Evolutionary conservation across 805 yeast species (phyloP).

Genomic region (Sugiyamaella chiloensis): DNA sequence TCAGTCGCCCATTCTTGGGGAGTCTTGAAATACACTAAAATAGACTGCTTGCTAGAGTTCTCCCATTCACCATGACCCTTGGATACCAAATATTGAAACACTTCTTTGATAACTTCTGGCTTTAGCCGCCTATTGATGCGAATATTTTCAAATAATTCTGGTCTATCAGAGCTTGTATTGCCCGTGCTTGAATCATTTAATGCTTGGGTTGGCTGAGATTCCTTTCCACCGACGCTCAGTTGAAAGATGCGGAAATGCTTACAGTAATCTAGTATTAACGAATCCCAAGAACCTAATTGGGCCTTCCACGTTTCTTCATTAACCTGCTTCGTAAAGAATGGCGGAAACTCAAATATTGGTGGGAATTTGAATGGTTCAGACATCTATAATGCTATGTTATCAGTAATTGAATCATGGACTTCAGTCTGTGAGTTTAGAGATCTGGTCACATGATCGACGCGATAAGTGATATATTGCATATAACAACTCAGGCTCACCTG

Average conservation of each 20-base stretch:
- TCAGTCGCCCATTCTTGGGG: conserved; percentile 65
- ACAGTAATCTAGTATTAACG: conserved; percentile 61
- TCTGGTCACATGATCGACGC: too few species aligned
- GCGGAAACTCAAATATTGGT: conserved; percentile 73
- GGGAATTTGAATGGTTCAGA: conserved; percentile 39
- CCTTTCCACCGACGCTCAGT: conserved; percentile 40
- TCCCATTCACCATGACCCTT: conserved; percentile 55
- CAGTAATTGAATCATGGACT: too few species aligned
- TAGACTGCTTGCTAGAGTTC: conserved; percentile 13
- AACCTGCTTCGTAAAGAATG: conserved; percentile 86
- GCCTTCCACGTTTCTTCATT: conserved; percentile 72
- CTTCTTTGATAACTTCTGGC: conserved; percentile 51
- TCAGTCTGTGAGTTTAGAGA: too few species aligned
- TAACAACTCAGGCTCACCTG: too few species aligned
- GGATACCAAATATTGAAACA: conserved; percentile 55
- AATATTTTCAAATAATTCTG: conserved; percentile 31
- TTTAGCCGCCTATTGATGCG: conserved; percentile 43
- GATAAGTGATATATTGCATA: too few species aligned
- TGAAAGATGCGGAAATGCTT: conserved; percentile 54
- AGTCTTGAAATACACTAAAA: conserved; percentile 62
- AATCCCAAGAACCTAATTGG: conserved; percentile 77
- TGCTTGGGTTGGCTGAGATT: conserved; percentile 15
- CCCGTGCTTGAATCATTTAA: conserved; percentile 25
- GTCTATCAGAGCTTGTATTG: conserved; percentile 8
- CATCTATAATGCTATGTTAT: too few species aligned